These are phyloP conservation scores for Phycomyces nitens DNA, from an alignment of 192 early-diverging fungal species.

Conservation along the genomic window DNA sequence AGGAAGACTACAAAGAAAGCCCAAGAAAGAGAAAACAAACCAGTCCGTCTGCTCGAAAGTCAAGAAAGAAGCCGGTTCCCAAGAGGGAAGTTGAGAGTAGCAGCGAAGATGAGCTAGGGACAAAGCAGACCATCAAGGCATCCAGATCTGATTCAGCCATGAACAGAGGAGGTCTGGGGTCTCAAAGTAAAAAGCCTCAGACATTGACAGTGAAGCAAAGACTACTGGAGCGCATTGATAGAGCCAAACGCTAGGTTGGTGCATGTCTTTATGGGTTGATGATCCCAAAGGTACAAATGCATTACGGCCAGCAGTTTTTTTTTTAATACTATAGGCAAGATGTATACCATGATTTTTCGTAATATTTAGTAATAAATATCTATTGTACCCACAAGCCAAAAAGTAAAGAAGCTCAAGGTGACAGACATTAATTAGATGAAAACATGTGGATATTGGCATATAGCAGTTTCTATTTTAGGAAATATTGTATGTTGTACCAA, in stretches of 20 bases:
- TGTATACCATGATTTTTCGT: no score
- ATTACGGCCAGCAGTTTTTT: no score
- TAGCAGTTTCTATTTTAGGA: no score
- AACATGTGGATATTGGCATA: no score
- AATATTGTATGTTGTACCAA: no score
- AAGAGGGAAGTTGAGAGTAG: constrained; percentile 7
- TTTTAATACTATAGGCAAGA: no score
- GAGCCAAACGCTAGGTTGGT: neutral
- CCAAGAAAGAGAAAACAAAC: constrained; percentile 3
- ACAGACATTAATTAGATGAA: no score
- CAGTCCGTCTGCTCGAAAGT: neutral
- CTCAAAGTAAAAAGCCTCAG: neutral
- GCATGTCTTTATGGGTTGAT: no score
- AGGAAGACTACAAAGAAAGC: constrained; percentile 1
- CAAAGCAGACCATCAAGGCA: constrained; percentile 6
- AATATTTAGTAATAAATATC: no score
- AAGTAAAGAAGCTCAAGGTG: no score
- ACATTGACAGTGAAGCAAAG: constrained; percentile 25
- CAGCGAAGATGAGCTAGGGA: constrained; percentile 26
- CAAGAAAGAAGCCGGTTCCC: neutral
- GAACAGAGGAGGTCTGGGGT: neutral
- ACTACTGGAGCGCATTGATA: constrained; percentile 7
- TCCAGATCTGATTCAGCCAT: neutral
- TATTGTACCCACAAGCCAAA: no score
- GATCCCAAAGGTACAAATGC: no score